phyloP scores from a whole-genome alignment of 108 stramenopile species.

The Seminavis robusta region DNA sequence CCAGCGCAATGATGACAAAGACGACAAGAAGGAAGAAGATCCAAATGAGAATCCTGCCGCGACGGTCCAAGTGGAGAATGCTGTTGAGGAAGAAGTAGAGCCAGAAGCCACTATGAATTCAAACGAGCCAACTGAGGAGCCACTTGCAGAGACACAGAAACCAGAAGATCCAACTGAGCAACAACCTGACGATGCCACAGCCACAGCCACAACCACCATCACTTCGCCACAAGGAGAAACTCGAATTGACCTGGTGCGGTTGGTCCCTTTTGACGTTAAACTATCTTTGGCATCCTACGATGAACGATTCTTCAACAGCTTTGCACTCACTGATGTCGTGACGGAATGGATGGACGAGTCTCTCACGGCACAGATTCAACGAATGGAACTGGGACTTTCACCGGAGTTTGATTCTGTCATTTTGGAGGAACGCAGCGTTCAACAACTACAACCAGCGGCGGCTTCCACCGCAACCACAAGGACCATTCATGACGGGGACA shows the following conservation, averaged over 20 bases:
- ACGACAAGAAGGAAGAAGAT: neutral
- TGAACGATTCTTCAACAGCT: no score
- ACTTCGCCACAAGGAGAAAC: no score
- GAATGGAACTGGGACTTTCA: neutral
- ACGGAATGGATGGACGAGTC: conserved; percentile 38
- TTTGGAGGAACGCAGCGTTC: neutral
- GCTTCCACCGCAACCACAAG: neutral
- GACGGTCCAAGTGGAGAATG: no score
- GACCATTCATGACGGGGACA: neutral
- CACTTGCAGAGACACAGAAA: no score
- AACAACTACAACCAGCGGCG: neutral
- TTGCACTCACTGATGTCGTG: conserved; percentile 21
- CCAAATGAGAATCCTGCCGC: neutral
- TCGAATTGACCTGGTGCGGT: conserved; percentile 28
- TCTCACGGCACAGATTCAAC: conserved; percentile 7
- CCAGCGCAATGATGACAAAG: no score
- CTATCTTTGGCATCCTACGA: conserved; percentile 16
- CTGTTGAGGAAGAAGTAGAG: no score
- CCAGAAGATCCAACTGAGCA: no score
- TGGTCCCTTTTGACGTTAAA: conserved; percentile 35
- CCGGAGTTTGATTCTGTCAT: conserved; percentile 17
- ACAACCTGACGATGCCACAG: no score
- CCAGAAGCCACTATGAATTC: no score
- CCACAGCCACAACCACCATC: no score
- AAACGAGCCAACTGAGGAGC: no score